Percentiles rank a stretch among this genome's conserved stretches.
Conservation (phyloP, 78 protist genomes). For the Salpingoeca rosetta region DNA sequence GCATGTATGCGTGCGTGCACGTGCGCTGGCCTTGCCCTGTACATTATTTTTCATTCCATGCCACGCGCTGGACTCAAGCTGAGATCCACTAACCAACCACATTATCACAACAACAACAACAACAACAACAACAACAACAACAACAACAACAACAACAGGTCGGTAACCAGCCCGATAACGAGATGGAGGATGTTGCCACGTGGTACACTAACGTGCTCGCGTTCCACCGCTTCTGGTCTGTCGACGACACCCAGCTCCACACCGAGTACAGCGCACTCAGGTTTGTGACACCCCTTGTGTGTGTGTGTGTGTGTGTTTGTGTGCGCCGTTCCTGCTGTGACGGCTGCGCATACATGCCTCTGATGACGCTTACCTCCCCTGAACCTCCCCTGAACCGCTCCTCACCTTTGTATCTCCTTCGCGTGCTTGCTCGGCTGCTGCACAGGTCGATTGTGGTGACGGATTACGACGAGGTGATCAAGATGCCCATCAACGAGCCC, state of each 20-base stretch:
- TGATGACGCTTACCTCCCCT: no score
- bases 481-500: slow-evolving; percentile 90
- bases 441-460: slow-evolving; percentile 66
- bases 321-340: no score
- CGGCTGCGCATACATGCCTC: neutral
- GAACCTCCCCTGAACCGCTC: no score
- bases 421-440: neutral
- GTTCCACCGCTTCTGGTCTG: slow-evolving; percentile 84
- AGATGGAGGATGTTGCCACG: slow-evolving; percentile 58
- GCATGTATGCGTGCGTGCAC: no score
- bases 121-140: no score
- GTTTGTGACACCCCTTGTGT: neutral
- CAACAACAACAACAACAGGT: no score
- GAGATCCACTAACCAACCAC: no score
- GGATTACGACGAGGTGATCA: slow-evolving; percentile 51
- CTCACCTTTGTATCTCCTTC: neutral
- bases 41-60: no score
- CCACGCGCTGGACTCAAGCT: no score
- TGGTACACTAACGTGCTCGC: slow-evolving; percentile 68
- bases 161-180: slow-evolving; percentile 64
- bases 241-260: slow-evolving; percentile 78
- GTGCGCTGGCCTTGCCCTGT: no score
- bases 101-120: no score
- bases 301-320: no score
- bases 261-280: slow-evolving; percentile 71